Conservation (phyloP, 2,329 filamentous ascomycete species). For the Cladosporium halotolerans region DNA sequence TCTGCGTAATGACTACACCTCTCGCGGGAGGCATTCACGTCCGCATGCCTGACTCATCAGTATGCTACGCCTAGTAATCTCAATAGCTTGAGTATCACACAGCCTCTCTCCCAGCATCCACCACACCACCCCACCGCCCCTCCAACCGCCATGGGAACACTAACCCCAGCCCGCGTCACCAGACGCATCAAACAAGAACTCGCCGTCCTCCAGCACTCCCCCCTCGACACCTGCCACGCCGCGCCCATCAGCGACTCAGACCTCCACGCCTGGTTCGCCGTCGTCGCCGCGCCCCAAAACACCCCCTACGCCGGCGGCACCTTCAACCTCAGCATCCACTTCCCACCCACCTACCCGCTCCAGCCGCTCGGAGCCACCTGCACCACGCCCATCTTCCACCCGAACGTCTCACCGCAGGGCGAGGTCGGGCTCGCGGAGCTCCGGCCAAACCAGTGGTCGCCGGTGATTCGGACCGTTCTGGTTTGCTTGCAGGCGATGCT, state of each 20-base stretch:
- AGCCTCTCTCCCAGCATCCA: no score
- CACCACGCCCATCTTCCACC: conserved; percentile 98
- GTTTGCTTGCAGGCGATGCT: background rate
- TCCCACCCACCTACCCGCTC: conserved; percentile 99
- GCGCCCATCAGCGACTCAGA: conserved; percentile 81
- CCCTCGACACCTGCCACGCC: conserved; percentile 96
- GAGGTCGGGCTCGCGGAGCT: conserved; percentile 98
- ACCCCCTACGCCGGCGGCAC: conserved; percentile 96
- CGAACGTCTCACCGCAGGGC: conserved; percentile 99
- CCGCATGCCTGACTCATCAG: no score
- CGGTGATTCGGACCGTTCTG: conserved; percentile 58
- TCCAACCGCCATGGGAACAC: no score
- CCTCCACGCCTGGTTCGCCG: conserved; percentile 74
- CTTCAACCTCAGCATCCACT: conserved; percentile 98
- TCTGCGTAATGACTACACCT: no score
- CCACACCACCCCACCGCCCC: no score
- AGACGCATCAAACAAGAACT: conserved; percentile 52
- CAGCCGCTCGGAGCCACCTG: conserved; percentile 99
- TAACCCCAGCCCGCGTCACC: no score
- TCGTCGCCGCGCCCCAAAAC: conserved; percentile 97
- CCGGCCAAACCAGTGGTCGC: conserved; percentile 96
- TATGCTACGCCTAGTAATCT: no score
- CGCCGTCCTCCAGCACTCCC: conserved; percentile 86
- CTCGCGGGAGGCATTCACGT: no score
- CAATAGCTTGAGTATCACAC: no score